phyloP scores from a whole-genome alignment of 495 filamentous ascomycete species.

The Lepraria neglecta region DNA sequence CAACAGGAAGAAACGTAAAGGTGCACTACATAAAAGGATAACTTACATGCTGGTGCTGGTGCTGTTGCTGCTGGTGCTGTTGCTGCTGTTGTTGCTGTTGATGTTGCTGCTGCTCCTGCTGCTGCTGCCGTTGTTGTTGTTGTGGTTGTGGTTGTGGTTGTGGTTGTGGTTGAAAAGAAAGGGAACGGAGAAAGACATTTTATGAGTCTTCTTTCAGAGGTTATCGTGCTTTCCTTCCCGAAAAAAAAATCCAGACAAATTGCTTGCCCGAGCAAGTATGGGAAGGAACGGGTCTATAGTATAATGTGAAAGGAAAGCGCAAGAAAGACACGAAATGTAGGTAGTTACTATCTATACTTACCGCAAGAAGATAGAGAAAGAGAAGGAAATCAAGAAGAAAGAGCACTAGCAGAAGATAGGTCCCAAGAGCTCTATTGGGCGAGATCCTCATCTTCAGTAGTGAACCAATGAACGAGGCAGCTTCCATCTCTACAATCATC shows the following conservation, averaged over 20 bases:
- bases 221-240: constrained; percentile 15
- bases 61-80: background rate
- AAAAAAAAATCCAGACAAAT: constrained; percentile 10
- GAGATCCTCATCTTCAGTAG: constrained; percentile 14
- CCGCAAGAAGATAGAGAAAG: constrained; percentile 14
- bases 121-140: background rate
- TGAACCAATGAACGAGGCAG: constrained; percentile 19
- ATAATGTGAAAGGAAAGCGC: constrained; percentile 15
- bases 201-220: constrained; percentile 11
- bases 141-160: background rate
- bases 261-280: constrained; percentile 9
- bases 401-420: constrained; percentile 17
- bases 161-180: background rate
- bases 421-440: constrained; percentile 19
- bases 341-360: constrained; percentile 10
- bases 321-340: constrained; percentile 13
- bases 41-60: constrained; percentile 18
- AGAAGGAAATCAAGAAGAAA: constrained; percentile 13
- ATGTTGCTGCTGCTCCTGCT: background rate
- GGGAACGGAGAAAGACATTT: constrained; percentile 8
- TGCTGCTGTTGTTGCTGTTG: background rate
- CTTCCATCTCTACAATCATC: constrained; percentile 20
- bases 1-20: constrained; percentile 16
- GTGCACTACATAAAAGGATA: constrained; percentile 15
- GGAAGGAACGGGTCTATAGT: constrained; percentile 11